A percentile compares a stretch with the other conserved stretches of the same genome.
phyloP scores from a whole-genome alignment of 1,284 basidiomycete genomes.

The Sporisorium exsertum region DNA sequence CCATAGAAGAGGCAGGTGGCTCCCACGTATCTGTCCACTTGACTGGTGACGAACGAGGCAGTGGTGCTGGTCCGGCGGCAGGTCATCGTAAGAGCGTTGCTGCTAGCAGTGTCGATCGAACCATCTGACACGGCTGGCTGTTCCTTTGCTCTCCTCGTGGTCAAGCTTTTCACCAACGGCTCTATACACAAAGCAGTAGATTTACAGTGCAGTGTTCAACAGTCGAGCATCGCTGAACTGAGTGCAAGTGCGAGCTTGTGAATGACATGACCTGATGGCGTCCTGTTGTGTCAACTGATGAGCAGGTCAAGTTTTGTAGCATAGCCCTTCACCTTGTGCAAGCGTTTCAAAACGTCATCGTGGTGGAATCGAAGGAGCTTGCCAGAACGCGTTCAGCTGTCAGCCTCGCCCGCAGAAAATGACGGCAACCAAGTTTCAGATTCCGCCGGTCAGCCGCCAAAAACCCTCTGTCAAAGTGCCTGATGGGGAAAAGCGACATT shows the following conservation, averaged over 20 bases:
- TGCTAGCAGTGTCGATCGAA: neutral
- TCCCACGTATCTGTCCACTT: slow-evolving; percentile 31
- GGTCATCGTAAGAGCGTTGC: neutral
- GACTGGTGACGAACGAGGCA: neutral
- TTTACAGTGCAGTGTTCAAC: neutral
- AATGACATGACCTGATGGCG: neutral
- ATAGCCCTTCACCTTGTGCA: neutral
- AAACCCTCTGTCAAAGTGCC: slow-evolving; percentile 9
- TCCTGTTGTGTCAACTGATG: neutral
- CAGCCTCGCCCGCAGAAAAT: slow-evolving; percentile 1
- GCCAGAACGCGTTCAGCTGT: slow-evolving; percentile 1
- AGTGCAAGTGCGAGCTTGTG: neutral
- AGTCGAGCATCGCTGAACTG: no score
- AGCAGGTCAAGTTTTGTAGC: neutral
- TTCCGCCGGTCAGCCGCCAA: neutral
- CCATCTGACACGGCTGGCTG: neutral
- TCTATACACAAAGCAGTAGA: neutral
- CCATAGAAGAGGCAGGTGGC: slow-evolving; percentile 4
- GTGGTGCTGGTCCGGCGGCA: neutral
- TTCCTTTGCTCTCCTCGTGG: no score
- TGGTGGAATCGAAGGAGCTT: neutral
- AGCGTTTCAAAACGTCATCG: slow-evolving; percentile 4
- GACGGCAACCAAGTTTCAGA: slow-evolving; percentile 23
- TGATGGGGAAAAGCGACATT: slow-evolving; percentile 1
- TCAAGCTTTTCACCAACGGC: neutral